These are phyloP conservation scores for Euphrasia arctica DNA, from an alignment of 305 asterid species.

Conservation along the genomic window DNA sequence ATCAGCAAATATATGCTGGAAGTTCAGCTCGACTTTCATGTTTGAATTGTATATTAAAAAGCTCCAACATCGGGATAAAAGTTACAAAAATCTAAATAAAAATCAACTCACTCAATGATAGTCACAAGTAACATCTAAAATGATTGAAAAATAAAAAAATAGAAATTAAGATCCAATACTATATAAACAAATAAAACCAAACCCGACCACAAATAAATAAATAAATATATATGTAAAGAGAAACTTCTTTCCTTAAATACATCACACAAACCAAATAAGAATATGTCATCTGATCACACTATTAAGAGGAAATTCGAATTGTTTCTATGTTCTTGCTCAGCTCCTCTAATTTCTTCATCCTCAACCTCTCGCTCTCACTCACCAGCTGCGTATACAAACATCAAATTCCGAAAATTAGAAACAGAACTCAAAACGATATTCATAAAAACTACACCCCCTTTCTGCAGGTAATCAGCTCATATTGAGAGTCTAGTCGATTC, in stretches of 20 bases:
- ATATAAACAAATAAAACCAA: conserved; percentile 47
- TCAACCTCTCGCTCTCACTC: conserved; percentile 80
- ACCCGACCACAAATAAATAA: conserved; percentile 28
- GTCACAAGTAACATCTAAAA: no score
- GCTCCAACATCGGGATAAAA: no score
- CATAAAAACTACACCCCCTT: background rate
- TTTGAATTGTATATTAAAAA: no score
- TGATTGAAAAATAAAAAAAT: no score
- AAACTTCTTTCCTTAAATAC: conserved; percentile 49
- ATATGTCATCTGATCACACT: conserved; percentile 18
- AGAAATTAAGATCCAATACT: no score
- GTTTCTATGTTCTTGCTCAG: conserved; percentile 98
- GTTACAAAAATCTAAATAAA: no score
- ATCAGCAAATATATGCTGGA: no score
- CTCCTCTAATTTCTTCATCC: conserved; percentile 96
- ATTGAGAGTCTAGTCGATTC: background rate
- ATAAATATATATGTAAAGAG: conserved; percentile 43
- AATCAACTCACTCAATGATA: no score
- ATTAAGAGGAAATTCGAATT: conserved; percentile 41
- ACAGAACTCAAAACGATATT: background rate
- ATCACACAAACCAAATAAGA: conserved; percentile 66
- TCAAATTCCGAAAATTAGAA: background rate
- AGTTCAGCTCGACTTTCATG: no score
- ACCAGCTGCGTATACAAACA: conserved; percentile 57
- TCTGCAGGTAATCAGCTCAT: background rate